Evolutionary conservation across 192 early-diverging fungal species (phyloP), one percentile per base, ranked within the genome.

Genomic region (Coemansia sp.): DNA sequence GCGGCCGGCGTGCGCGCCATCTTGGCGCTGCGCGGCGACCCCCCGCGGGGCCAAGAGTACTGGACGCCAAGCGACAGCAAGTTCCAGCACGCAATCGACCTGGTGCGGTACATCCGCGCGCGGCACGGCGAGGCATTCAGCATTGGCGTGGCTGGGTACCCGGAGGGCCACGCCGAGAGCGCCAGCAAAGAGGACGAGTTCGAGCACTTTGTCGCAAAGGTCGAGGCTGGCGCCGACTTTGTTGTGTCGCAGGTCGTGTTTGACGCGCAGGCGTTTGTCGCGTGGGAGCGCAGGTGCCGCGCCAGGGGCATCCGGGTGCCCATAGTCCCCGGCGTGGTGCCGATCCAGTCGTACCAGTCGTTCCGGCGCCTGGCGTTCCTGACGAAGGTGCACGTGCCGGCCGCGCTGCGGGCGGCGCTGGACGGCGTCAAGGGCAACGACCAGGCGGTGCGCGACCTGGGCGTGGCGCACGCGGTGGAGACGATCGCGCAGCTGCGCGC

Each of bases 161-260:
- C 92, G 24, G 92, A 93, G 70, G 89, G 88, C 48, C 93, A 93
- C 71, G 69, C 75, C 2, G 92, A 92, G 60, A 86, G 78, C 69
- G 53, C 69, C 0, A 62, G 72, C 46, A 66, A 65, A 8, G 81
- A 83, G 2, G 21, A 24, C 6, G 98, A 99, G 67, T 78, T 98
- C 38, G 49, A 68, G 45, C 86, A 88, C 69, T 86, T 99, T 52
- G 91, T 93, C 63, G 88, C 81, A 30, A 99, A 99, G 81, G 86
- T 94, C 8, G 88, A 94, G 46, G 92, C 94, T 8, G 96, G 96
- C 14, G 98, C 95, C 0, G 95, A 99, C 69, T 92, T 95, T 66
- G 88, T 97, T 41, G 90, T 99, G 53, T 95, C 98, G 24, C 98
- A 99, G 80, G 73, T 98, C 12, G 97, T 97, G 63, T 98, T 93